These are phyloP conservation scores for Nissolia schottii DNA, from an alignment of 306 rosid species.

Conservation along the genomic window DNA sequence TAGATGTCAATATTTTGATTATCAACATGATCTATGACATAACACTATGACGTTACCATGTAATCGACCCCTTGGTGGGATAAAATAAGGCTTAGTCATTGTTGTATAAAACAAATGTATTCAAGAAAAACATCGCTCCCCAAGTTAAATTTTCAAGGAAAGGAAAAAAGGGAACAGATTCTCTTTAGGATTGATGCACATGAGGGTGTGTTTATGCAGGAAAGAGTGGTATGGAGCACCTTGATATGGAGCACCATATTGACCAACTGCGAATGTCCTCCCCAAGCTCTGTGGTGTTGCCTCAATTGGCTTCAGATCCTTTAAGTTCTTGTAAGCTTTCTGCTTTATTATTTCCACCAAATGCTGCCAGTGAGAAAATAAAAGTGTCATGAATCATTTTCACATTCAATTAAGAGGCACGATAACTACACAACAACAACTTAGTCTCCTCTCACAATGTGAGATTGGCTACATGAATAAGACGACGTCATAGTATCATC, in stretches of 20 bases:
- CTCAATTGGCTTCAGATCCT: not conserved
- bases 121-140: not conserved
- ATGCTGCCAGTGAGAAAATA: constrained; percentile 18
- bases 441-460: too few species aligned
- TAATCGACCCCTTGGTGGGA: too few species aligned
- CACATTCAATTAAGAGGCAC: not conserved
- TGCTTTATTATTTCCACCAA: constrained; percentile 19
- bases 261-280: not conserved
- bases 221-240: too few species aligned
- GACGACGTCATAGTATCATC: too few species aligned
- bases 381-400: not conserved
- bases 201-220: too few species aligned
- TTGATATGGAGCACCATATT: not conserved
- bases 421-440: too few species aligned
- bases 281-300: not conserved
- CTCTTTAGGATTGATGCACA: too few species aligned
- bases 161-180: not conserved
- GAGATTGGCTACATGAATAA: too few species aligned
- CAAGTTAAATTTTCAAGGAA: not conserved
- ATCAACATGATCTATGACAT: too few species aligned
- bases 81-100: too few species aligned
- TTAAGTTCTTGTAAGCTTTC: constrained; percentile 5
- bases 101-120: not conserved
- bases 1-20: too few species aligned
- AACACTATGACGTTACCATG: too few species aligned